Percentiles rank a stretch among this genome's conserved stretches.
Conservation (phyloP, 108 stramenopile genomes). For the Aurantiochytrium sp. region DNA sequence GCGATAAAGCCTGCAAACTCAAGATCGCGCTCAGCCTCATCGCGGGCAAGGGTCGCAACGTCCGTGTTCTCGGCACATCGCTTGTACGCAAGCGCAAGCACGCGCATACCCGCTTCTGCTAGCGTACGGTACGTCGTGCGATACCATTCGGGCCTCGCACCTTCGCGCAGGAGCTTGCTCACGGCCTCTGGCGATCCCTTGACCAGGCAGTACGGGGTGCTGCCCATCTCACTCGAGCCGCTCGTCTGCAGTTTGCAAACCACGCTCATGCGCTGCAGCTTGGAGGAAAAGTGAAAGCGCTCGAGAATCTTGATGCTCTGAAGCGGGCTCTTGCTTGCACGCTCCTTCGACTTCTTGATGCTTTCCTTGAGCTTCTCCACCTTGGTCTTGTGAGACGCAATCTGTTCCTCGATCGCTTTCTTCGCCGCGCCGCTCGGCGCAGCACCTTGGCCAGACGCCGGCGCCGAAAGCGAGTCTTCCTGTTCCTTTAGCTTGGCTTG, state of each 20-base stretch:
- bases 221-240: neutral
- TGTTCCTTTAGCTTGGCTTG: neutral
- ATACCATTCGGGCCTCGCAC: slow-evolving; percentile 61
- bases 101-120: slow-evolving; percentile 70
- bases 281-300: slow-evolving; percentile 92
- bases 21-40: slow-evolving; percentile 57
- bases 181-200: slow-evolving; percentile 94
- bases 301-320: slow-evolving; percentile 60
- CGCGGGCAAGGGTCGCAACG: neutral
- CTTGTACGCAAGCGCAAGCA: slow-evolving; percentile 68
- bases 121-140: slow-evolving; percentile 62
- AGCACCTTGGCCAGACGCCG: neutral
- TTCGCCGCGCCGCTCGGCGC: neutral
- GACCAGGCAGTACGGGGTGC: slow-evolving; percentile 34
- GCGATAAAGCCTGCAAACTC: slow-evolving; percentile 81
- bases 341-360: neutral
- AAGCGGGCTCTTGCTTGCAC: neutral
- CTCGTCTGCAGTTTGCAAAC: slow-evolving; percentile 44
- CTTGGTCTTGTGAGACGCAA: neutral
- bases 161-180: slow-evolving; percentile 45
- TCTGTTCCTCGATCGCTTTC: neutral
- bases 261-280: slow-evolving; percentile 92
- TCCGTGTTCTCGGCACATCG: neutral
- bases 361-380: neutral
- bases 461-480: neutral